Evolutionary conservation across 345 rosid species (phyloP).

Genomic region (Sisymbrium altissimum): DNA sequence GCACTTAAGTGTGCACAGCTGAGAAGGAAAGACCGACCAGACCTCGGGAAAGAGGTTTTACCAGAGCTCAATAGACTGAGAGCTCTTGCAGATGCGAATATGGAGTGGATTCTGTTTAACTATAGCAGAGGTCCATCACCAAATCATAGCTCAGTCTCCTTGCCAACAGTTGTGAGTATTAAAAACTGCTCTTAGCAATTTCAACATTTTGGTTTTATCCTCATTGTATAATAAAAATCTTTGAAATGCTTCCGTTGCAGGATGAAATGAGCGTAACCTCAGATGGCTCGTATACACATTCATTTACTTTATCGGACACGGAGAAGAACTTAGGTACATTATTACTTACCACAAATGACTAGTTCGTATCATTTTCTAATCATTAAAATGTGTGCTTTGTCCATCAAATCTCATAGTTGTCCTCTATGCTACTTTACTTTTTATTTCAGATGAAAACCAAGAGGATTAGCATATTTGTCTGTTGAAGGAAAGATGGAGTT

Average conservation of each 20-base stretch:
- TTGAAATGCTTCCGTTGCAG: slow-evolving; percentile 36
- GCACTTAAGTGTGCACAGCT: slow-evolving; percentile 71
- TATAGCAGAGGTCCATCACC: slow-evolving; percentile 34
- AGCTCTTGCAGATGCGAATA: slow-evolving; percentile 52
- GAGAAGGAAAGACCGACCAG: slow-evolving; percentile 90
- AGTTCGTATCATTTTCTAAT: not conserved
- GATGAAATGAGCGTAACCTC: slow-evolving; percentile 43
- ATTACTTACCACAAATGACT: not conserved
- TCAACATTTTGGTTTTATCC: not conserved
- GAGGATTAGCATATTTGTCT: slow-evolving; percentile 18
- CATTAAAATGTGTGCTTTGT: not conserved
- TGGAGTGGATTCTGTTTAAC: slow-evolving; percentile 31
- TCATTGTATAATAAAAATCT: not conserved
- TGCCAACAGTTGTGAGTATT: slow-evolving; percentile 42
- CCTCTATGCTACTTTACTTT: not conserved
- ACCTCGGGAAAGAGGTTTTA: slow-evolving; percentile 65
- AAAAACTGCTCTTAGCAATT: not conserved
- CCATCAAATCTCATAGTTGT: slow-evolving; percentile 11
- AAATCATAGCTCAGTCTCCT: slow-evolving; percentile 25
- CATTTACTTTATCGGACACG: slow-evolving; percentile 21
- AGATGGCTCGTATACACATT: slow-evolving; percentile 30
- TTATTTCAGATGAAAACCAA: slow-evolving; percentile 25
- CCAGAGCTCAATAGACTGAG: slow-evolving; percentile 61
- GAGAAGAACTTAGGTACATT: slow-evolving; percentile 28
- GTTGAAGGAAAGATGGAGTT: not conserved